A percentile compares a stretch with the other conserved stretches of the same genome.
Conservation (phyloP, 1,139 yeast species). For the Pichia sp. region DNA sequence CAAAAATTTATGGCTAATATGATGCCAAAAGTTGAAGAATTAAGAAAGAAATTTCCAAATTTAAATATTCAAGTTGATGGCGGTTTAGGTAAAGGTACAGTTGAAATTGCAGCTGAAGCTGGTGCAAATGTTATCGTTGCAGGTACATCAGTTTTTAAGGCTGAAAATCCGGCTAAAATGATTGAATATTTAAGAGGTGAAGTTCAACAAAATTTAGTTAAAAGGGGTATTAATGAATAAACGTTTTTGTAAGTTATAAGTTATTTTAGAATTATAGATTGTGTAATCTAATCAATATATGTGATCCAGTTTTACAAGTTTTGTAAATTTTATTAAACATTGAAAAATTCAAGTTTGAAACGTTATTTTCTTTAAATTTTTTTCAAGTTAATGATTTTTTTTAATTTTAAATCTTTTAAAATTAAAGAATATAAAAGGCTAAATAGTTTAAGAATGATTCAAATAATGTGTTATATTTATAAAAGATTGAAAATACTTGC, state of each 20-base stretch:
- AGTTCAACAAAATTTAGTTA: slow-evolving; percentile 36
- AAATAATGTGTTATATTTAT: too few species aligned
- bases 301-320: too few species aligned
- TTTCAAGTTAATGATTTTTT: too few species aligned
- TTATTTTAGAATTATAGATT: not conserved
- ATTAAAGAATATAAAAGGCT: too few species aligned
- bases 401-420: too few species aligned
- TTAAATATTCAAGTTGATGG: slow-evolving; percentile 96
- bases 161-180: slow-evolving; percentile 68
- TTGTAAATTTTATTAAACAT: too few species aligned
- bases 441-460: too few species aligned
- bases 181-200: slow-evolving; percentile 59
- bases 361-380: too few species aligned
- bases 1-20: slow-evolving; percentile 91
- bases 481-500: too few species aligned
- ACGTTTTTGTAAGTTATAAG: not conserved
- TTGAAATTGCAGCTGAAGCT: slow-evolving; percentile 80
- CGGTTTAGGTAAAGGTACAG: slow-evolving; percentile 82
- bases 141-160: slow-evolving; percentile 87
- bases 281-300: too few species aligned
- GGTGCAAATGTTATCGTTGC: slow-evolving; percentile 99
- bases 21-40: slow-evolving; percentile 88
- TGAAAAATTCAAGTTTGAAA: too few species aligned
- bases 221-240: slow-evolving; percentile 20
- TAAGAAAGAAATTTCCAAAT: slow-evolving; percentile 65